Evolutionary conservation across 2,329 filamentous ascomycete species (phyloP).

Genomic region (Ophiostoma piceae): DNA sequence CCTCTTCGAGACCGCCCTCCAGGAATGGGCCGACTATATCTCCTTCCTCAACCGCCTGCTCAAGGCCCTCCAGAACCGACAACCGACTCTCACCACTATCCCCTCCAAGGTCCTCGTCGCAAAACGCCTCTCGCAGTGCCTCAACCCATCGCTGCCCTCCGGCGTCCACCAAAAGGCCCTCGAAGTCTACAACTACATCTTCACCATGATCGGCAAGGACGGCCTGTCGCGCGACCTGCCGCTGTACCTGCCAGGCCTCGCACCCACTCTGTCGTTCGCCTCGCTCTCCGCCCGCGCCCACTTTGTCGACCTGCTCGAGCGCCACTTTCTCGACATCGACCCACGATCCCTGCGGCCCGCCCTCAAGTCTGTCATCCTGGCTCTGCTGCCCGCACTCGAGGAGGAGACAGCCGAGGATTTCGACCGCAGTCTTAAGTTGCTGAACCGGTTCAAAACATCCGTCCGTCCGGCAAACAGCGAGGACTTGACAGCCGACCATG

Average conservation of each 20-base stretch:
- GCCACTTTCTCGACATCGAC: conserved; percentile 68
- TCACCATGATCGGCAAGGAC: conserved; percentile 76
- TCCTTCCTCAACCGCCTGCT: conserved; percentile 87
- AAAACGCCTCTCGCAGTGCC: conserved; percentile 87
- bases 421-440: conserved; percentile 71
- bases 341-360: conserved; percentile 71
- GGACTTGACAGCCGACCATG: conserved; percentile 48
- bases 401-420: conserved; percentile 98
- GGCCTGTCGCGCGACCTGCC: conserved; percentile 75
- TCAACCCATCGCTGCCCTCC: conserved; percentile 87
- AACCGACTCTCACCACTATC: conserved; percentile 63
- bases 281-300: conserved; percentile 83
- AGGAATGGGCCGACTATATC: conserved; percentile 99
- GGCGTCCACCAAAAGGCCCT: conserved; percentile 96
- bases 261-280: conserved; percentile 86
- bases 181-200: conserved; percentile 88
- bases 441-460: conserved; percentile 70
- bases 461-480: conserved; percentile 53
- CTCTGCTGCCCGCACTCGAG: conserved; percentile 85
- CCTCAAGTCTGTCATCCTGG: conserved; percentile 81
- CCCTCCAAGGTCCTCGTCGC: conserved; percentile 79
- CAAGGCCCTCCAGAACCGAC: conserved; percentile 89
- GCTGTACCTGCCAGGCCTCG: conserved; percentile 83
- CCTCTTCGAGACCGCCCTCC: conserved; percentile 84
- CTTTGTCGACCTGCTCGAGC: conserved; percentile 79